Evolutionary conservation across 208 protist genomes (phyloP).

Genomic region (Acanthamoeba quina): DNA sequence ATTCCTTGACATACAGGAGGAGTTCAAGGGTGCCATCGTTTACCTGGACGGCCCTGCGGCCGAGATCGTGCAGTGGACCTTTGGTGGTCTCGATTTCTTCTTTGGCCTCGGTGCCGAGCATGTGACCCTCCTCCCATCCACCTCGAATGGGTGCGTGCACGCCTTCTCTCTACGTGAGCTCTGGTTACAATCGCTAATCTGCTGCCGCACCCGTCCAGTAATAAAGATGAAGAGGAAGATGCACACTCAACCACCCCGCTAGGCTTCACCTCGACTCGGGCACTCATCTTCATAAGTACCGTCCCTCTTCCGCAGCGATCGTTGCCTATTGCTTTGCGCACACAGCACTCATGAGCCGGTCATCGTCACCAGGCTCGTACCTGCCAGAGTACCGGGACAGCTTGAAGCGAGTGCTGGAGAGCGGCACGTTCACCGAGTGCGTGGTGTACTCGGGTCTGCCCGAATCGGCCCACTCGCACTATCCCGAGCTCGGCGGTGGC

Average conservation of each 20-base stretch:
- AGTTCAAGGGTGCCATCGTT: constrained; percentile 27
- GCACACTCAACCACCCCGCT: background rate
- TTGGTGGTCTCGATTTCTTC: constrained; percentile 60
- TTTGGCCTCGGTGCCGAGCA: background rate
- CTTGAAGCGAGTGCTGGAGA: constrained; percentile 27
- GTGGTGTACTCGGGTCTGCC: constrained; percentile 25
- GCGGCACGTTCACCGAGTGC: background rate
- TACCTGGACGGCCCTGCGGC: constrained; percentile 36
- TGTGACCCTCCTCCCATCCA: background rate
- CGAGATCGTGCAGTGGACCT: constrained; percentile 55
- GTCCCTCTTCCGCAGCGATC: no score
- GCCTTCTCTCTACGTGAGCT: background rate
- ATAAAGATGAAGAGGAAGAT: no score
- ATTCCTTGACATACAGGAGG: constrained; percentile 32
- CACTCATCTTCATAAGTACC: constrained; percentile 48
- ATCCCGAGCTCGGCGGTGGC: constrained; percentile 47
- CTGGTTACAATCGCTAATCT: no score
- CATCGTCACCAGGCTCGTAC: background rate
- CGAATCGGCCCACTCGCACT: constrained; percentile 19
- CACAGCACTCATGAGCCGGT: background rate
- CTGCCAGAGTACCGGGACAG: constrained; percentile 48
- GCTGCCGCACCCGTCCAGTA: no score
- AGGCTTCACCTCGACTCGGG: background rate
- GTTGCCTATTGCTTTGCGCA: background rate
- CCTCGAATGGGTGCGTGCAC: background rate